Evolutionary conservation across 345 rosid genomes (phyloP), one percentile per base, ranked within the genome.

Genomic region (Raphanus raphanistrum): DNA sequence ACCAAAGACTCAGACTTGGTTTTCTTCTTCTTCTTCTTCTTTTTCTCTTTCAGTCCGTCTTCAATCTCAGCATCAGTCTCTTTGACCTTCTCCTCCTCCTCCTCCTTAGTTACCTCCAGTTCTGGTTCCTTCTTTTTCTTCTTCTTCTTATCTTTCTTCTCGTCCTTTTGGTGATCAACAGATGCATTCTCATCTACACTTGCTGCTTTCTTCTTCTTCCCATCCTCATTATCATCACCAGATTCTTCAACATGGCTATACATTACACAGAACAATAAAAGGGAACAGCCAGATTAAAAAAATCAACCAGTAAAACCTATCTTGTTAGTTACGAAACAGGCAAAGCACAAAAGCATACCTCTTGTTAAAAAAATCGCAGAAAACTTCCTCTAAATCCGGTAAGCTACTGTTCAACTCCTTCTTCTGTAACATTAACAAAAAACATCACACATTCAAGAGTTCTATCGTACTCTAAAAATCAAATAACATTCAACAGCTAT

Each of bases 351-450:
- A 59, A 58, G 36, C 84, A 10, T 80, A 91, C 98, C 77, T 27
- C 62, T 75, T 82, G 54, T 87, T 86, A 71, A 88, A 59, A 78
- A 79, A 86, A 69, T 84, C 72, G 85, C 71, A 48, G 81, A 55
- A 90, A 36, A 91, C 65, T 69, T 86, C 90, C 68, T 89, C 96
- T 82, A 91, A 78, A 79, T 85, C 88, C 64, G 83, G 79, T 12
- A 82, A 78, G 21, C 80, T 48, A 59, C 4, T 76, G 36, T 38
- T 66, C 70, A 78, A 61, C 29, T 74, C 90, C 81, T 78, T 84
- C 78, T 88, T 81, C 98, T 91, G 86, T 76, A 84, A 54, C 29
- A 28, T 21, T 21, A 70, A 0, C 10, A 2, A 33, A 70, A 70
- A 57, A 63, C 0, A 17, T 11, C 41, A 63, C 59, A 61, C 66